These are phyloP conservation scores for Aspergillus niger DNA, from an alignment of 2,329 filamentous ascomycete genomes.

Conservation along the genomic window DNA sequence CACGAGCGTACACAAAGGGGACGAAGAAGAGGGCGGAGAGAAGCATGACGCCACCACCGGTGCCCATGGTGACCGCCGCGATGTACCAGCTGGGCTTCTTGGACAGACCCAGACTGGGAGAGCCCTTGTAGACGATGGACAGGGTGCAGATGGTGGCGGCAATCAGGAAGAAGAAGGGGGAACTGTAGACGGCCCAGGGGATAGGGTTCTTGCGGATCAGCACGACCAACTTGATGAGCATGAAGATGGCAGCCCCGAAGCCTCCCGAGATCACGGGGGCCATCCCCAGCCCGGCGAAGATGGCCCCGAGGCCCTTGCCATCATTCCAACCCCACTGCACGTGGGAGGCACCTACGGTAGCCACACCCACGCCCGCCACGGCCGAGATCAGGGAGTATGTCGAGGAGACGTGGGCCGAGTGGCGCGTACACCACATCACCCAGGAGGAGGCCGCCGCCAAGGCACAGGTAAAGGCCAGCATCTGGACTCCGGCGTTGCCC, in stretches of 20 bases:
- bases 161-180: slow-evolving; percentile 76
- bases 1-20: slow-evolving; percentile 65
- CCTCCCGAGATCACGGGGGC: slow-evolving; percentile 67
- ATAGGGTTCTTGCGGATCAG: slow-evolving; percentile 72
- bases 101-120: slow-evolving; percentile 65
- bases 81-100: slow-evolving; percentile 66
- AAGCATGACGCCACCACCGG: slow-evolving; percentile 60
- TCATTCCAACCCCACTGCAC: slow-evolving; percentile 71
- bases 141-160: slow-evolving; percentile 73
- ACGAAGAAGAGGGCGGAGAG: slow-evolving; percentile 71
- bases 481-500: slow-evolving; percentile 65
- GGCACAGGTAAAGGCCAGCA: slow-evolving; percentile 56
- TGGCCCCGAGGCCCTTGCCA: slow-evolving; percentile 69
- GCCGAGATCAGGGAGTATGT: slow-evolving; percentile 72
- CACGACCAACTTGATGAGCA: slow-evolving; percentile 71
- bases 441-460: slow-evolving; percentile 52
- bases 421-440: slow-evolving; percentile 78
- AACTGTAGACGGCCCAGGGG: slow-evolving; percentile 70
- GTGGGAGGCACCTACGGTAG: slow-evolving; percentile 61
- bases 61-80: slow-evolving; percentile 65
- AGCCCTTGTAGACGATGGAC: slow-evolving; percentile 80
- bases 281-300: slow-evolving; percentile 66
- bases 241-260: slow-evolving; percentile 70
- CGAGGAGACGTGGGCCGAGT: slow-evolving; percentile 73
- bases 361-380: slow-evolving; percentile 69